Conservation (phyloP, 495 filamentous ascomycete species). For the Sabuloglossum arenarium region DNA sequence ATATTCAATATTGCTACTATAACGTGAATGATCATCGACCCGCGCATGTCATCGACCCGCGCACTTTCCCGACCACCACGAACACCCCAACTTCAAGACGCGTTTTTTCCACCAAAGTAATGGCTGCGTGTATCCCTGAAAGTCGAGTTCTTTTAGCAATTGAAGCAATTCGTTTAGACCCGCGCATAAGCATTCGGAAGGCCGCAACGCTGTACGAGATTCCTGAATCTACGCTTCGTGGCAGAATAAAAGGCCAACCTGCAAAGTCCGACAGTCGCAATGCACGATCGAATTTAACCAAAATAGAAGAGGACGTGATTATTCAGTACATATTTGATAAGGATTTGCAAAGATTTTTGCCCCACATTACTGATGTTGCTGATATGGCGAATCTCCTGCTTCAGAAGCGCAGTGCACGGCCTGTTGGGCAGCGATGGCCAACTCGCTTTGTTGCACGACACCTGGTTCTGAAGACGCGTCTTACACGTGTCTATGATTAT, state of each 20-base stretch:
- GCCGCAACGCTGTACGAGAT: not conserved
- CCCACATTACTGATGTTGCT: not conserved
- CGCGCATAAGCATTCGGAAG: not conserved
- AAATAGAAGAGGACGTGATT: not conserved
- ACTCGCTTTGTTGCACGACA: not conserved
- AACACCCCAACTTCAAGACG: too few relatives aligned
- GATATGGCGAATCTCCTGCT: not conserved
- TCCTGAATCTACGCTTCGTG: not conserved
- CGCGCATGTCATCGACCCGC: too few relatives aligned
- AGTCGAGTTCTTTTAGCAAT: too few relatives aligned
- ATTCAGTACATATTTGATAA: not conserved
- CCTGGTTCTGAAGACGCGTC: not conserved
- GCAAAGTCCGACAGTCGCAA: not conserved
- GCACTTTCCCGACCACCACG: too few relatives aligned
- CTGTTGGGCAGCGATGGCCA: not conserved
- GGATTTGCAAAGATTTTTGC: not conserved
- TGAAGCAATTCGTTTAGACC: too few relatives aligned
- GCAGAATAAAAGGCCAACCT: not conserved
- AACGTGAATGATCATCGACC: too few relatives aligned
- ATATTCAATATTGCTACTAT: too few relatives aligned
- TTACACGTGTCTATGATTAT: conserved; percentile 1
- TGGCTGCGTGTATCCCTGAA: too few relatives aligned
- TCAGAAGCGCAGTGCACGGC: not conserved
- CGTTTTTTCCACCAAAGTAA: too few relatives aligned
- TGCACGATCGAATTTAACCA: not conserved